A percentile compares a stretch with the other conserved stretches of the same genome.
phyloP scores from a whole-genome alignment of 257 asterid genomes.

The Penstemon newberryi region DNA sequence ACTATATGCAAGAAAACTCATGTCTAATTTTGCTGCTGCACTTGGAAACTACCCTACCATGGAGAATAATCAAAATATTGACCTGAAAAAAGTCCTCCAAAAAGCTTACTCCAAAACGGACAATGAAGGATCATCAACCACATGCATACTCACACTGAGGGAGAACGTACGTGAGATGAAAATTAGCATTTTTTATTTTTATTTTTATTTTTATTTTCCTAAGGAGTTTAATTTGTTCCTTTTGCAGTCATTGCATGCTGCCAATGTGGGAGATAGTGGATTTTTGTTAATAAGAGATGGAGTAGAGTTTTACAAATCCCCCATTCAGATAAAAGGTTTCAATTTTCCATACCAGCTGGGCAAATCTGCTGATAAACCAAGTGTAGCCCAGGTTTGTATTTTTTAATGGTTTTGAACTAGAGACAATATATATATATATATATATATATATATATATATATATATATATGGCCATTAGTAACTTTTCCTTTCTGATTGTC shows the following conservation, averaged over 20 bases:
- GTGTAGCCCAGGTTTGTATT: constrained; percentile 22
- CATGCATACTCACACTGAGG: constrained; percentile 25
- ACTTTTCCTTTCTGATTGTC: not conserved
- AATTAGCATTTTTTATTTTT: too few relatives aligned
- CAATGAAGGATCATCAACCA: constrained; percentile 33
- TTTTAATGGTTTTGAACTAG: too few relatives aligned
- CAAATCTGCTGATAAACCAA: constrained; percentile 8
- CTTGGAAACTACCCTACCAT: not conserved
- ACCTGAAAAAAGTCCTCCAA: constrained; percentile 25
- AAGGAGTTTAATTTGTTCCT: too few relatives aligned
- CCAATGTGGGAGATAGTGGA: constrained; percentile 34
- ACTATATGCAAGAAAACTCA: constrained; percentile 27
- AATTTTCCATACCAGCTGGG: constrained; percentile 37
- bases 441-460: too few relatives aligned
- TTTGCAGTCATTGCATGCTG: not conserved
- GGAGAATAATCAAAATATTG: not conserved
- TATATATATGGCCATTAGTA: too few relatives aligned
- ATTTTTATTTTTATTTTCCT: too few relatives aligned
- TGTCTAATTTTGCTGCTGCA: constrained; percentile 9
- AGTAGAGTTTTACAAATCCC: constrained; percentile 6
- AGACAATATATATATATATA: too few relatives aligned
- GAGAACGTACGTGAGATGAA: not conserved
- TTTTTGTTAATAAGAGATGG: constrained; percentile 31
- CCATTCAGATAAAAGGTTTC: constrained; percentile 21
- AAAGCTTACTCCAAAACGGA: constrained; percentile 24